These are phyloP conservation scores for Verticillium albo-atrum DNA, from an alignment of 2,329 filamentous ascomycete species.

Conservation along the genomic window DNA sequence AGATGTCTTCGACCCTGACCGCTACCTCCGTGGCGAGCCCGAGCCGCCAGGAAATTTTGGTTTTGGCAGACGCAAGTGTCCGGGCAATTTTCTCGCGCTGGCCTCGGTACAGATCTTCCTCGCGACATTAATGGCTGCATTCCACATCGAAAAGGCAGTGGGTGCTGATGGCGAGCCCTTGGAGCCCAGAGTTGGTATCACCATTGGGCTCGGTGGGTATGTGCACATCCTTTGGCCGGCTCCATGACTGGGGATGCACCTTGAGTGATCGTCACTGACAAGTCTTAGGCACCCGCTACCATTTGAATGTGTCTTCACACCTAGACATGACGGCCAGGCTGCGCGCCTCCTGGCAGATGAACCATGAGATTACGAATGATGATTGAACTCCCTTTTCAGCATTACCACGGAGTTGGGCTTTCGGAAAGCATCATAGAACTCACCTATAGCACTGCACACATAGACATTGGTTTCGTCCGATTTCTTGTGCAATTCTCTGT, in stretches of 20 bases:
- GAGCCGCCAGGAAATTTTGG: slow-evolving; percentile 44
- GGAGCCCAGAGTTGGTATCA: slow-evolving; percentile 9
- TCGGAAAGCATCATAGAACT: not conserved
- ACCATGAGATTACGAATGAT: not conserved
- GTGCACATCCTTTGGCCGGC: not conserved
- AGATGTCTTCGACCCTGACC: slow-evolving; percentile 39
- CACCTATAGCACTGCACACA: not conserved
- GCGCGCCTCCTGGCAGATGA: not conserved
- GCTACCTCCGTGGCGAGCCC: slow-evolving; percentile 41
- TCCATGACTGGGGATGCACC: not conserved
- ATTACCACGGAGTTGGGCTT: not conserved
- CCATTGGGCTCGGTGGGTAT: slow-evolving; percentile 11
- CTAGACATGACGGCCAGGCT: not conserved
- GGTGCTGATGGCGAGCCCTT: slow-evolving; percentile 25
- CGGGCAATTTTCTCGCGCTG: slow-evolving; percentile 45
- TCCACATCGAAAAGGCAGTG: slow-evolving; percentile 25
- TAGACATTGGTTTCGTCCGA: too few species aligned
- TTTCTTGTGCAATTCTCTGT: too few species aligned
- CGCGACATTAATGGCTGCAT: slow-evolving; percentile 31
- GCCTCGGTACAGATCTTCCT: slow-evolving; percentile 38
- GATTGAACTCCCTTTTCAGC: not conserved
- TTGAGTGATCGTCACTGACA: not conserved
- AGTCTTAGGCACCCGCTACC: not conserved
- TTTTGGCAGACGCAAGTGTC: slow-evolving; percentile 47
- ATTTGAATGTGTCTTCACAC: not conserved